Percentiles rank a stretch among this genome's conserved stretches.
Evolutionary conservation across 352 stramenopile genomes (phyloP).

Genomic region (Globisporangium recalcitrans): DNA sequence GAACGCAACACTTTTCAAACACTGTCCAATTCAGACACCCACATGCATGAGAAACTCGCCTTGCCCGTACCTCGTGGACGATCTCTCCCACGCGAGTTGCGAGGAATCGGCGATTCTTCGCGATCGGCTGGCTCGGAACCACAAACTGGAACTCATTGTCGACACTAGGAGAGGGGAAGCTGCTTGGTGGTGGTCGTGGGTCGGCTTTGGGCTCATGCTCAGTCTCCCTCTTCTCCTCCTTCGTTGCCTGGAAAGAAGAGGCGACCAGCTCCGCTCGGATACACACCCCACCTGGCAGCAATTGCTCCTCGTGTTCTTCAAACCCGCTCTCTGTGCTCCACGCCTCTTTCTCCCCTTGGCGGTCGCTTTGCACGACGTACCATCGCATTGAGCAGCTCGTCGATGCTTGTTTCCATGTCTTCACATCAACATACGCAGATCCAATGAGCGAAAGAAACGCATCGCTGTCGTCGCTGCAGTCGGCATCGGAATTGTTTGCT

Average conservation of each 20-base stretch:
- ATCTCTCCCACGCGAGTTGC: constrained; percentile 15
- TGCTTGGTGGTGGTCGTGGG: not conserved
- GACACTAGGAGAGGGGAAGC: not conserved
- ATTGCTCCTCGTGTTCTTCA: constrained; percentile 8
- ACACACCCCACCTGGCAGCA: not conserved
- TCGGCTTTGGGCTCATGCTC: not conserved
- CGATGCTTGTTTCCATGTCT: not conserved
- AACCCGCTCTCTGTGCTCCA: not conserved
- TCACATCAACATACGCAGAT: not conserved
- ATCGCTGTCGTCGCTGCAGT: not conserved
- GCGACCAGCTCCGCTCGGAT: not conserved
- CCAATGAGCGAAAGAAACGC: constrained; percentile 12
- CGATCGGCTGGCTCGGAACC: constrained; percentile 8
- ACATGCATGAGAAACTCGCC: not conserved
- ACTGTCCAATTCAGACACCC: not conserved
- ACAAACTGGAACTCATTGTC: constrained; percentile 11
- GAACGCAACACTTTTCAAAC: not conserved
- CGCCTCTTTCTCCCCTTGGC: not conserved
- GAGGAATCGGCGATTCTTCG: constrained; percentile 10
- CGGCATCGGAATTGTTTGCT: not conserved
- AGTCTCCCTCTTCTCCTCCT: not conserved
- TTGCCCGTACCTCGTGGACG: constrained; percentile 10
- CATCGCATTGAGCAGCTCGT: not conserved
- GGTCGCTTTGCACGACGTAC: constrained; percentile 5
- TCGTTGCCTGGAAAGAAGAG: not conserved